Percentiles rank a stretch among this genome's conserved stretches.
phyloP scores from a whole-genome alignment of 2,329 filamentous ascomycete species.

The Blastomyces emzantsi region DNA sequence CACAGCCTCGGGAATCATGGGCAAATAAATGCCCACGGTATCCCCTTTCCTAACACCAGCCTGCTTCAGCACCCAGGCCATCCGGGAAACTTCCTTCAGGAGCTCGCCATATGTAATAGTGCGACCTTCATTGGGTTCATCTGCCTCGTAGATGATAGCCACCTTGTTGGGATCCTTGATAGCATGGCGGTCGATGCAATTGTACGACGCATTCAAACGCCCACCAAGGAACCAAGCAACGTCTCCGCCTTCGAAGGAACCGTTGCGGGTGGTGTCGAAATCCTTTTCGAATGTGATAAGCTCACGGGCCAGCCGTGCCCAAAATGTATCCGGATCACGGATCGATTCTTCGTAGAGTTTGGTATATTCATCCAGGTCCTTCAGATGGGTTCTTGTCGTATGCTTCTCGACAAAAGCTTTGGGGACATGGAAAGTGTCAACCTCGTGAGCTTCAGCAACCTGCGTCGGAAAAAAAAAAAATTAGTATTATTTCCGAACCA shows the following conservation, averaged over 20 bases:
- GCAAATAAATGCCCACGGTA: slow-evolving; percentile 92
- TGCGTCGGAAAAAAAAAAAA: slow-evolving; percentile 24
- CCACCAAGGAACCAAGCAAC: slow-evolving; percentile 93
- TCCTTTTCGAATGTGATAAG: slow-evolving; percentile 84
- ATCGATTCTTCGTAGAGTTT: slow-evolving; percentile 73
- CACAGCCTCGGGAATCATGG: slow-evolving; percentile 96
- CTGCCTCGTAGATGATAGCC: slow-evolving; percentile 97
- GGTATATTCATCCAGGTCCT: slow-evolving; percentile 54
- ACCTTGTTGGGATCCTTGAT: slow-evolving; percentile 85
- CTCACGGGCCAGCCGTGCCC: slow-evolving; percentile 76
- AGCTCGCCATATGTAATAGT: slow-evolving; percentile 90
- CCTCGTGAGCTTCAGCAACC: slow-evolving; percentile 41
- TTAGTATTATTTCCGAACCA: not conserved
- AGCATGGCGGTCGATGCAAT: slow-evolving; percentile 96
- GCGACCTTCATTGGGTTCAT: slow-evolving; percentile 78
- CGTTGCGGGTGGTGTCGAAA: slow-evolving; percentile 79
- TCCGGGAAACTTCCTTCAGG: slow-evolving; percentile 78
- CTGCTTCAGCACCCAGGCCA: slow-evolving; percentile 80
- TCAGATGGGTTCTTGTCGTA: slow-evolving; percentile 51
- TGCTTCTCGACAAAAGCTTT: slow-evolving; percentile 51
- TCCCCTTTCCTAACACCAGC: slow-evolving; percentile 97
- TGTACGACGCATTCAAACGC: slow-evolving; percentile 89
- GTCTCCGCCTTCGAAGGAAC: slow-evolving; percentile 70
- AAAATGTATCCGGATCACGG: slow-evolving; percentile 79
- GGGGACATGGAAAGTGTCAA: slow-evolving; percentile 48